Evolutionary conservation across 169 alveolate genomes (phyloP).

Genomic region (Plasmodium relictum): DNA sequence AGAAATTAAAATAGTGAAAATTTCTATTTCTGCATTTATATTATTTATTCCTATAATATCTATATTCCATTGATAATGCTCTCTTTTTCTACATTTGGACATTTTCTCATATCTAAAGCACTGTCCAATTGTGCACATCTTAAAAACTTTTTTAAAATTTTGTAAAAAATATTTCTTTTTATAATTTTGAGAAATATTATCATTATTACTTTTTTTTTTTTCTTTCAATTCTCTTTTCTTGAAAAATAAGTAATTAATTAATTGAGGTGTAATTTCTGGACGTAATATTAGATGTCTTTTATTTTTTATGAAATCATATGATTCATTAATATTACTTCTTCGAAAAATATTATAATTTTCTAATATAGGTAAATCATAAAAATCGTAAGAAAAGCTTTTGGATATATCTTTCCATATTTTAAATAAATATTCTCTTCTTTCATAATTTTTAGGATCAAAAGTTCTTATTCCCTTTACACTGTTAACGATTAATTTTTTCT

Average conservation of each 20-base stretch:
- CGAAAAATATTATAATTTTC: constrained; percentile 40
- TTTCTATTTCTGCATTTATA: constrained; percentile 49
- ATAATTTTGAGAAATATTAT: not conserved
- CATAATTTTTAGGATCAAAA: constrained; percentile 22
- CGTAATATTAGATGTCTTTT: constrained; percentile 50
- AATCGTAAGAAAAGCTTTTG: constrained; percentile 28
- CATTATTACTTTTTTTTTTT: not conserved
- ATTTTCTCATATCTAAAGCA: constrained; percentile 80
- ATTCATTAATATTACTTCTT: constrained; percentile 53
- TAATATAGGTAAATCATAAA: constrained; percentile 65
- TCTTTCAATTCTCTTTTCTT: not conserved
- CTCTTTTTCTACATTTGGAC: constrained; percentile 81
- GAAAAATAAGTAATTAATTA: constrained; percentile 31
- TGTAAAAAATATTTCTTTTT: constrained; percentile 1
- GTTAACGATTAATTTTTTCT: not conserved
- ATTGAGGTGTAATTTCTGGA: constrained; percentile 74
- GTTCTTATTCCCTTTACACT: constrained; percentile 53
- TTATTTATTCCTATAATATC: constrained; percentile 79
- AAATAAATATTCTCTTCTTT: constrained; percentile 65
- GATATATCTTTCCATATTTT: constrained; percentile 65
- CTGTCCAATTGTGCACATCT: constrained; percentile 74
- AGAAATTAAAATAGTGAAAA: constrained; percentile 15
- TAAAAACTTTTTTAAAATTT: constrained; percentile 19
- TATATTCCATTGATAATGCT: constrained; percentile 87
- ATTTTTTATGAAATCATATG: constrained; percentile 65